Base-by-base conservation (phyloP, 345 rosid genomes). In the Corymbia maculata region DNA sequence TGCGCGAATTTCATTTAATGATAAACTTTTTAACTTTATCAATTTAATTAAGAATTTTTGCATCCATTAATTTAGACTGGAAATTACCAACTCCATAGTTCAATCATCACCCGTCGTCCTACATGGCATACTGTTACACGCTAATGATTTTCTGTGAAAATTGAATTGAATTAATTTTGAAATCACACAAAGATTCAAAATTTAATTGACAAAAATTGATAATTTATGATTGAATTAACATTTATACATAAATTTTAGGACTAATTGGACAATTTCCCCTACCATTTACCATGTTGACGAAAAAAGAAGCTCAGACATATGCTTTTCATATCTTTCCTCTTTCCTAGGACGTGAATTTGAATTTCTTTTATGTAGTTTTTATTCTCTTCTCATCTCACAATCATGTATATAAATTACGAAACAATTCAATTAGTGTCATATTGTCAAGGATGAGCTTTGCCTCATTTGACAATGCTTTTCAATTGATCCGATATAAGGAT, bases 41-140 rank as follows among this genome's bases (percentile, higher is more conserved):
- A 8, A 55, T 22, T 55, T 55, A 55, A 1, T 3, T 21, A 55
- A 2, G 2, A 55, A 21, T 0, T 0, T 21, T 55, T 55, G 2
- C 0, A 0, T n/a, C 2, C 1, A 55, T 55, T 26, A 22, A 55
- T 55, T 55, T 55, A 8, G 5, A 55, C 0, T 55, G 22, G 0
- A 21, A 55, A n/a, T n/a, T n/a, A n/a, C n/a, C n/a, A n/a, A n/a
- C n/a, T n/a, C n/a, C n/a, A n/a, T n/a, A 4, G 1, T 55, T 55
- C 28, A 55, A 55, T 12, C 2, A 0, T 28, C 61, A 55, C 5
- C 5, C 0, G 0, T 22, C 10, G 0, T 55, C 61, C 1, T 21
- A 21, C 22, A 21, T 55, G 26, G 61, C 5, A 0, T 4, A 8
- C 2, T 12, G 0, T 26, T 22, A 55, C 26, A 55, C 26, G 22